A percentile compares a stretch with the other conserved stretches of the same genome.
Conservation (phyloP, 2,329 filamentous ascomycete species). For the Ophiobolus disseminans region DNA sequence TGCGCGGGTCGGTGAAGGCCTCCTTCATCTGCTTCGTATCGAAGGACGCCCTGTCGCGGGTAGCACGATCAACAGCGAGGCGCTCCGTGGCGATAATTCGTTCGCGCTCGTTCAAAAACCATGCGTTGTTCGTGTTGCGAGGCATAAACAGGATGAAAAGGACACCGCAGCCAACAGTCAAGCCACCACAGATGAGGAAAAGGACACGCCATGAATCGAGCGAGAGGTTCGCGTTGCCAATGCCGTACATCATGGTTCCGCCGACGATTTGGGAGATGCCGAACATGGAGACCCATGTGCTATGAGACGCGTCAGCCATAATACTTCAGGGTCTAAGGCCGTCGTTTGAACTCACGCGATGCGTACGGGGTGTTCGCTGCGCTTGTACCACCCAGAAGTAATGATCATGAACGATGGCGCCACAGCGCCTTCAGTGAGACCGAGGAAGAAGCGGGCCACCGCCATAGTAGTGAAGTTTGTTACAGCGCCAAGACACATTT, state of each 20-base stretch:
- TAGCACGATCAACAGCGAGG: slow-evolving; percentile 48
- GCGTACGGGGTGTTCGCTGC: slow-evolving; percentile 35
- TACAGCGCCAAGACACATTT: slow-evolving; percentile 54
- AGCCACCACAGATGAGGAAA: slow-evolving; percentile 59
- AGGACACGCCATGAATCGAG: slow-evolving; percentile 57
- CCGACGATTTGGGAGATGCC: slow-evolving; percentile 57
- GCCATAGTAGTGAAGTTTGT: slow-evolving; percentile 51
- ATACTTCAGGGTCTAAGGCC: not conserved
- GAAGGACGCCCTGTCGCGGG: slow-evolving; percentile 55
- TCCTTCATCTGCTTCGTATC: slow-evolving; percentile 55
- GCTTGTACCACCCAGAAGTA: slow-evolving; percentile 44
- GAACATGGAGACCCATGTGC: slow-evolving; percentile 56
- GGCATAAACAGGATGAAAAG: slow-evolving; percentile 59
- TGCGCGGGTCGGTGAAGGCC: slow-evolving; percentile 53
- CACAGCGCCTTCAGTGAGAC: slow-evolving; percentile 54
- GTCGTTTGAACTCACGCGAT: slow-evolving; percentile 28
- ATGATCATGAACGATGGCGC: slow-evolving; percentile 57
- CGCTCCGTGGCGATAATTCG: slow-evolving; percentile 51
- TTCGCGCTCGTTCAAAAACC: slow-evolving; percentile 58
- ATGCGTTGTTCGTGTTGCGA: slow-evolving; percentile 54
- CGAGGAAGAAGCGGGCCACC: slow-evolving; percentile 50
- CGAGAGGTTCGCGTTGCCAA: slow-evolving; percentile 50
- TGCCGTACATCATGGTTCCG: slow-evolving; percentile 59
- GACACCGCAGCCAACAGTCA: slow-evolving; percentile 54
- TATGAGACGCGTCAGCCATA: slow-evolving; percentile 5